These are phyloP conservation scores for Cornus suecica DNA, from an alignment of 148 eudicot species.

Conservation along the genomic window DNA sequence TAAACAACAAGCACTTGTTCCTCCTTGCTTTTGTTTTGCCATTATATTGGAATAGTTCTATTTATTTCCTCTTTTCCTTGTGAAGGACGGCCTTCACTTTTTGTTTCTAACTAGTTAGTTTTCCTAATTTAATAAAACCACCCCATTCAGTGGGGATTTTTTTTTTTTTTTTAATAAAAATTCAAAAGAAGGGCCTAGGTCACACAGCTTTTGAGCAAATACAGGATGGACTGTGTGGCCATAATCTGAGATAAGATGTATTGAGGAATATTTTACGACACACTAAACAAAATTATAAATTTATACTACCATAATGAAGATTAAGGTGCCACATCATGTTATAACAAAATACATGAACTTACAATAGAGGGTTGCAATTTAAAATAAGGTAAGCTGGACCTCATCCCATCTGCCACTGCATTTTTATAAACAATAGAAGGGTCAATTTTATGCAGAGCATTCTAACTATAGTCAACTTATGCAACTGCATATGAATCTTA, in stretches of 20 bases:
- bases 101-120: no score
- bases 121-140: no score
- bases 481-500: background rate
- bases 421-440: slow-evolving; percentile 12
- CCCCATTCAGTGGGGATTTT: background rate
- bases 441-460: background rate
- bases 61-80: no score
- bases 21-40: no score
- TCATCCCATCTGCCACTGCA: slow-evolving; percentile 93
- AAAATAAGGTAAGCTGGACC: background rate
- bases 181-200: background rate
- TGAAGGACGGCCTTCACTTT: no score
- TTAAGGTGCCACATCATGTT: background rate
- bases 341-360: slow-evolving; percentile 12
- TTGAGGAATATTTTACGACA: background rate
- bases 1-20: no score
- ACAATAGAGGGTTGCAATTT: slow-evolving; percentile 14
- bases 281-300: background rate
- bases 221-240: background rate
- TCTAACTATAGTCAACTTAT: background rate
- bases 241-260: background rate
- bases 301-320: background rate
- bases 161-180: background rate
- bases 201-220: background rate
- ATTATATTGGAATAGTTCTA: no score